A percentile compares a stretch with the other conserved stretches of the same genome.
Evolutionary conservation across 768 basidiomycete species (phyloP).

Genomic region (Crucibulum laeve): DNA sequence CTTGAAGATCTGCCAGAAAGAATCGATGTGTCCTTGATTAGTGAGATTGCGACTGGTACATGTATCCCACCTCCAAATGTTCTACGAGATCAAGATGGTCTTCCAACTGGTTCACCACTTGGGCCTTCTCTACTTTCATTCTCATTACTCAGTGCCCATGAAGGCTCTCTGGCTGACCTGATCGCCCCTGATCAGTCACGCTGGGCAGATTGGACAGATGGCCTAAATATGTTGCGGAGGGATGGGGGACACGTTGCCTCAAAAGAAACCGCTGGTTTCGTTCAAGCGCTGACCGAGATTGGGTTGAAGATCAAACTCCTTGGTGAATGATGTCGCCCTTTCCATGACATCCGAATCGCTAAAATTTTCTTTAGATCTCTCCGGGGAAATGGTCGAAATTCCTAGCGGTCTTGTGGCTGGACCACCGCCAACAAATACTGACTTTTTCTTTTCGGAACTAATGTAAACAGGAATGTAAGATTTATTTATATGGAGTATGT

Average conservation of each 20-base stretch:
- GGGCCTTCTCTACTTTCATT: slow-evolving; percentile 69
- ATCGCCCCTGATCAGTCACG: slow-evolving; percentile 73
- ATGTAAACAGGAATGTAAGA: no score
- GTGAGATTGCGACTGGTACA: slow-evolving; percentile 73
- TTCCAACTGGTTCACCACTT: slow-evolving; percentile 49
- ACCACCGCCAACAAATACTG: slow-evolving; percentile 71
- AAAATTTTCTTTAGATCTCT: slow-evolving; percentile 54
- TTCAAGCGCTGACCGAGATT: slow-evolving; percentile 85
- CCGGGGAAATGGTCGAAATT: slow-evolving; percentile 87
- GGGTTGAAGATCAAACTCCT: slow-evolving; percentile 88
- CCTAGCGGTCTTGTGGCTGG: slow-evolving; percentile 77
- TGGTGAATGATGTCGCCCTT: slow-evolving; percentile 39
- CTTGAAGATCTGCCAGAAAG: slow-evolving; percentile 85
- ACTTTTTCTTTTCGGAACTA: slow-evolving; percentile 84
- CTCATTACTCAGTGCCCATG: slow-evolving; percentile 65
- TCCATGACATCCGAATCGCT: slow-evolving; percentile 3
- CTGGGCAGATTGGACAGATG: slow-evolving; percentile 95
- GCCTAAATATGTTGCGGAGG: slow-evolving; percentile 79
- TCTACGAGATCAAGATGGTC: slow-evolving; percentile 54
- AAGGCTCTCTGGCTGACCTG: slow-evolving; percentile 72
- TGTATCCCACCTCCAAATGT: slow-evolving; percentile 67
- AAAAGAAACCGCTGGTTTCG: slow-evolving; percentile 81
- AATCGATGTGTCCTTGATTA: slow-evolving; percentile 77
- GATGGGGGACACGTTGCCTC: slow-evolving; percentile 83
- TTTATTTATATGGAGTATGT: no score